Base-by-base conservation (phyloP, 352 stramenopile species). In the Thraustotheca clavata region DNA sequence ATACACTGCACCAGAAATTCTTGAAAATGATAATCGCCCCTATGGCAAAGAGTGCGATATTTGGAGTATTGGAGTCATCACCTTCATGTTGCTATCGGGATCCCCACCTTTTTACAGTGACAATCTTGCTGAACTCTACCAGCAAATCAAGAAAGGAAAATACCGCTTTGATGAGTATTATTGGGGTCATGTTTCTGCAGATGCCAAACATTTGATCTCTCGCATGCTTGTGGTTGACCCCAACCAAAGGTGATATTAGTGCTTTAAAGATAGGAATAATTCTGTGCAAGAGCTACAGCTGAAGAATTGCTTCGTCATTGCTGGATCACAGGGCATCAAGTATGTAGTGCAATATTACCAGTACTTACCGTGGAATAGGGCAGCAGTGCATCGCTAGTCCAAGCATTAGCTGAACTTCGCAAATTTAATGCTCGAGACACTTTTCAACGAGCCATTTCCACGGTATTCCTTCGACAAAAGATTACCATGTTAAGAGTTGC, bases 111-210 rank as follows among this genome's bases (percentile, higher is more conserved):
- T 95, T 71, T 81, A 97, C 70, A 79, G 96, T 69, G 80, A 97
- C 68, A 97, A 97, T 74, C 88, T 97, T 73, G 86, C 89, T 20
- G 84, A 88, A 43, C 80, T 97, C 16, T 98, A 98, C 72, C 87
- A 89, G 59, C 98, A 97, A 70, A 98, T 98, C 69, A 94, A 96
- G 71, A 87, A 81, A 52, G 93, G 89, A 50, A 87, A 96, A 62
- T 98, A 96, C 72, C 77, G 98, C 77, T 98, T 97, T 63, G 91
- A 98, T 66, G 86, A 88, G 18, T 91, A 96, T 18, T 97, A 98
- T 73, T 98, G 93, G 93, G 84, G 90, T 67, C 79, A 96, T 66
- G 88, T 98, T 11, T 96, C 86, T 31, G 85, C 93, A 38, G 82
- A 97, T 50, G 95, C 90, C 48, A 98, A 98, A 73, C 90, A 98